phyloP scores from a whole-genome alignment of 2,329 filamentous ascomycete species.

The Emmonsiellopsis sp. region DNA sequence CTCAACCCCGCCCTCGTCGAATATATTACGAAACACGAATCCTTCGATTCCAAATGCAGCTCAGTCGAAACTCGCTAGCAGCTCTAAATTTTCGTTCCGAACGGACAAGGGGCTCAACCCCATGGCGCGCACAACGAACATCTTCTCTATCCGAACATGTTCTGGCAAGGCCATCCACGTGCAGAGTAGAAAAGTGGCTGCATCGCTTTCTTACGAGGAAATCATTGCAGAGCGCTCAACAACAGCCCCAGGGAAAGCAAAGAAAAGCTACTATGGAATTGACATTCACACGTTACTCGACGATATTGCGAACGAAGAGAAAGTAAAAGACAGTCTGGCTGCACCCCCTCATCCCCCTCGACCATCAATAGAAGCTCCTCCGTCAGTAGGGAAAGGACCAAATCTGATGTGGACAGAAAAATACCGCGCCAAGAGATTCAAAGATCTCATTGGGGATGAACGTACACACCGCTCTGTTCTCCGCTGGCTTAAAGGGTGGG shows the following conservation, averaged over 20 bases:
- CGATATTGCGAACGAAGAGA: constrained; percentile 54
- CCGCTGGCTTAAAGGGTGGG: constrained; percentile 91
- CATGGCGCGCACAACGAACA: constrained; percentile 7
- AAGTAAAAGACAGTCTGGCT: constrained; percentile 21
- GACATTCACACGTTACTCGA: constrained; percentile 79
- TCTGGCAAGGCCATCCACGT: constrained; percentile 40
- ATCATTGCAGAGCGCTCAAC: constrained; percentile 45
- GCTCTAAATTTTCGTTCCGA: not conserved
- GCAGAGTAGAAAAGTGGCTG: constrained; percentile 25
- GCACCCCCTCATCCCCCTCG: constrained; percentile 15
- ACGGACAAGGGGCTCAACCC: not conserved
- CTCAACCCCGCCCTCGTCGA: not conserved
- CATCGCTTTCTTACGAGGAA: constrained; percentile 40
- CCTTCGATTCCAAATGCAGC: not conserved
- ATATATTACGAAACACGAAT: not conserved
- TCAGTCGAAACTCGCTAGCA: not conserved
- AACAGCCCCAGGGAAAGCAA: constrained; percentile 43
- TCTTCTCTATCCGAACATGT: constrained; percentile 35
- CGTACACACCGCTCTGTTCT: constrained; percentile 83
- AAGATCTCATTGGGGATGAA: constrained; percentile 90
- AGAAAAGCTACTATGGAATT: constrained; percentile 74
- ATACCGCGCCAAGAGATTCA: constrained; percentile 83
- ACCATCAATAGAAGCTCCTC: constrained; percentile 23
- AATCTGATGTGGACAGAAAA: constrained; percentile 82
- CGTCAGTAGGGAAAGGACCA: constrained; percentile 19